Evolutionary conservation across 1,284 basidiomycete species (phyloP), one percentile per base, ranked within the genome.

Genomic region (Ganoderma lingzhi): DNA sequence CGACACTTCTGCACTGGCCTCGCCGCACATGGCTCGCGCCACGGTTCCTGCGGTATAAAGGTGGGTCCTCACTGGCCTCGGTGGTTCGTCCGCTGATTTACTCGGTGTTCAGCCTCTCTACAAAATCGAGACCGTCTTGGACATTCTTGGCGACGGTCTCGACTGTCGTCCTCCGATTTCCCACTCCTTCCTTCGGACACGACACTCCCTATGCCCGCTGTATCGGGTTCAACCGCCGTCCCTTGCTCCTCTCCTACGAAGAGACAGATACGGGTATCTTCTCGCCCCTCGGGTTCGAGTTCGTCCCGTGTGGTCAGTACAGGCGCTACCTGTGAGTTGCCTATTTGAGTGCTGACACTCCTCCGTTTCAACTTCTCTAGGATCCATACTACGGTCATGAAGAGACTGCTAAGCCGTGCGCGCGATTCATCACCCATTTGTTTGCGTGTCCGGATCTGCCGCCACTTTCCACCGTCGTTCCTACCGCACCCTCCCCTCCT

Each of bases 371-470:
- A 56, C 17, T 15, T 4, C 14, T 23, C n/a, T 23, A 60, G 63
- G 93, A 96, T 79, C 90, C 90, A 0, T 96, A 87, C 80, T 94
- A 96, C 80, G 93, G 95, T 32, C 92, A 95, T 77, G 92, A 94
- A 80, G 83, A 84, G 56, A 84, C 88, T 1, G 82, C 74, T 76
- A 87, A 88, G 55, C 81, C 94, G 62, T 90, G 90, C 70, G 89
- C 87, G 0, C 85, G 91, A 0, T 96, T 96, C 77, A 93, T 96
- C 14, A 93, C 92, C 1, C 87, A 95, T 78, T 85, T 94, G 0
- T 94, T 93, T 74, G 88, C 90, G 0, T 94, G 92, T 75, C 92
- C 92, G 3, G 90, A 93, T 70, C 72, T 80, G 1, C 82, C 81
- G 2, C 80, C 80, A 10, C 74, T 77, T 0, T 79, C 80, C 28